Evolutionary conservation across 2,329 filamentous ascomycete genomes (phyloP).

Genomic region (Hypomyces perniciosus): DNA sequence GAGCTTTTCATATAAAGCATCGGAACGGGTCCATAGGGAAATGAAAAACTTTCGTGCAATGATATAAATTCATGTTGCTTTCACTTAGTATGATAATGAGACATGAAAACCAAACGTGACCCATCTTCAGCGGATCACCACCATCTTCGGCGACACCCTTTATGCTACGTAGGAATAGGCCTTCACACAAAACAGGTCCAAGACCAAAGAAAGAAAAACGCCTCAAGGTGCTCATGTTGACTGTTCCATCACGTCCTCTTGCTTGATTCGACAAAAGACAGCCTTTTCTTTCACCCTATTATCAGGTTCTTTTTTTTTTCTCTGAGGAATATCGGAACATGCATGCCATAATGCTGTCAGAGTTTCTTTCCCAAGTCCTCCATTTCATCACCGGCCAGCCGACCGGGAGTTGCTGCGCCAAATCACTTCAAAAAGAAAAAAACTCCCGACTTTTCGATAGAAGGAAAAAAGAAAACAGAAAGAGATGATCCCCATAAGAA

Average conservation of each 20-base stretch:
- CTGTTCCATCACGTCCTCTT: neutral
- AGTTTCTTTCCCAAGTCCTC: slow-evolving; percentile 7
- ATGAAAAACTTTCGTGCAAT: slow-evolving; percentile 32
- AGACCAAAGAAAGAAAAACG: neutral
- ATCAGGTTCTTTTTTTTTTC: neutral
- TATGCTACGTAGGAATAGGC: no score
- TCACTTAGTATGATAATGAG: slow-evolving; percentile 14
- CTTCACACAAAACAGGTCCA: neutral
- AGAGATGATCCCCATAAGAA: neutral
- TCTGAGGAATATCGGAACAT: slow-evolving; percentile 7
- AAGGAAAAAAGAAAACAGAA: neutral
- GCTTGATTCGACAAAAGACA: neutral
- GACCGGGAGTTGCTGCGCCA: neutral
- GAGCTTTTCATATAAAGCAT: slow-evolving; percentile 33
- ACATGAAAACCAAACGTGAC: slow-evolving; percentile 1
- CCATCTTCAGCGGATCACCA: no score
- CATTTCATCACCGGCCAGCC: slow-evolving; percentile 8
- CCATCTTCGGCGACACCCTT: no score
- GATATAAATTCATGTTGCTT: slow-evolving; percentile 18
- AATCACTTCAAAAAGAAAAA: neutral
- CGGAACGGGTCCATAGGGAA: slow-evolving; percentile 33
- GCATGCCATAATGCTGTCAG: slow-evolving; percentile 10
- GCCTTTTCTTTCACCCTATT: no score
- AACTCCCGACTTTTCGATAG: slow-evolving; percentile 8
- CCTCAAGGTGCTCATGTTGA: neutral